Base-by-base conservation (phyloP, 495 filamentous ascomycete genomes). In the Evansstolkia leycettana region DNA sequence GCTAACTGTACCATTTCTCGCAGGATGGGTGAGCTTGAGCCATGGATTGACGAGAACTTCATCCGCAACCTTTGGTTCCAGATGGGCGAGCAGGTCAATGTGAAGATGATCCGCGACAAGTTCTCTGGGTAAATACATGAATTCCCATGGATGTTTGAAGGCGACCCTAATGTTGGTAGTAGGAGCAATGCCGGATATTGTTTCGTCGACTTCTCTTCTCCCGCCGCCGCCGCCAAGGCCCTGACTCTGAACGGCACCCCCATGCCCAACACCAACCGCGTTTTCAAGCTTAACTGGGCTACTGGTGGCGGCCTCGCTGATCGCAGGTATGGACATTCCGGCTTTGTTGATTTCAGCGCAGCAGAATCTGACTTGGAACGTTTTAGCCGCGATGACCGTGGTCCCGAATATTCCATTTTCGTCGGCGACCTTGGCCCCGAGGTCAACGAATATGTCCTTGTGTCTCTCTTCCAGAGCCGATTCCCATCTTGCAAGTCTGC, bases 21-120 rank as follows among this genome's bases (percentile, higher is more conserved):
- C 16, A 86, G 88, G 90, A 99, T 99, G 90, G 90, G 90, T 39
- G 90, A 99, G 55, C 80, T 99, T 49, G 90, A 96, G 58, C 84
- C 85, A 2, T 99, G 90, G 90, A 96, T 99, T 58, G 90, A 99
- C 55, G 90, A 99, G 63, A 92, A 83, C 55, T 99, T 96, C 62
- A 83, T 99, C 46, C 87, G 92, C 55, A 88, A 79, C 43, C 72
- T 96, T 14, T 96, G 85, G 78, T 82, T 78, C 57, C 79, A 80
- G 48, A 78, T 94, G 68, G 84, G 78, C 37, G 89, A 96, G 65
- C 72, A 73, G 42, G 90, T 99, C 48, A 95, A 95, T 50, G 90
- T 99, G 38, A 99, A 99, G 74, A 94, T 99, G 76, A 99, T 99
- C 50, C 87, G 90, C 40, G 90, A 99, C 67, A 94, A 94, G 60